Evolutionary conservation across 2,329 filamentous ascomycete species (phyloP).

Genomic region (Penicillium sp.): DNA sequence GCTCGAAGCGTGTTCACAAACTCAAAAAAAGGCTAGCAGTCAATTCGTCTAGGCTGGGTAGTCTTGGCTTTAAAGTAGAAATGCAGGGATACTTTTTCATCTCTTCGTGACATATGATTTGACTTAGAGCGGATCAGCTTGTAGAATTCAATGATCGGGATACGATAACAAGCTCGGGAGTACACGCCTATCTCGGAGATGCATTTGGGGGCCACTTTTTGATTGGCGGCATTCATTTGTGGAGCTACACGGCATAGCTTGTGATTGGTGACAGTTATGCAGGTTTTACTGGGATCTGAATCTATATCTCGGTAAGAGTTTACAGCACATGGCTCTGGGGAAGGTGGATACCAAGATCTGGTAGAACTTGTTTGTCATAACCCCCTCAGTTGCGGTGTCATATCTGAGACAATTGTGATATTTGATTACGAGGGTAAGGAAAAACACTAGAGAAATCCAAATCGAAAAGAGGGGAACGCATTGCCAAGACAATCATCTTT

Average conservation of each 20-base stretch:
- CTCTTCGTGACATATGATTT: too few relatives aligned
- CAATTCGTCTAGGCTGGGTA: not conserved
- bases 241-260: not conserved
- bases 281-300: not conserved
- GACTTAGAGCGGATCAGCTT: too few relatives aligned
- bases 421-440: too few relatives aligned
- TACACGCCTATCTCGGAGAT: not conserved
- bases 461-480: too few relatives aligned
- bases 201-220: constrained; percentile 1
- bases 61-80: not conserved
- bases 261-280: not conserved
- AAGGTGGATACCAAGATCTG: not conserved
- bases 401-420: not conserved
- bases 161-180: not conserved
- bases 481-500: too few relatives aligned
- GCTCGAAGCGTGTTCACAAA: not conserved
- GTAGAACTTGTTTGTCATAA: not conserved
- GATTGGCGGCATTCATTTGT: constrained; percentile 14
- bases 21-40: not conserved
- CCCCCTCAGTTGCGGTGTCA: not conserved
- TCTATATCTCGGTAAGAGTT: not conserved
- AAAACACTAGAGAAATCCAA: too few relatives aligned
- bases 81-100: too few relatives aligned
- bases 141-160: not conserved
- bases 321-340: not conserved